These are phyloP conservation scores for Discostella stelligeroides DNA, from an alignment of 108 stramenopile species.

Conservation along the genomic window DNA sequence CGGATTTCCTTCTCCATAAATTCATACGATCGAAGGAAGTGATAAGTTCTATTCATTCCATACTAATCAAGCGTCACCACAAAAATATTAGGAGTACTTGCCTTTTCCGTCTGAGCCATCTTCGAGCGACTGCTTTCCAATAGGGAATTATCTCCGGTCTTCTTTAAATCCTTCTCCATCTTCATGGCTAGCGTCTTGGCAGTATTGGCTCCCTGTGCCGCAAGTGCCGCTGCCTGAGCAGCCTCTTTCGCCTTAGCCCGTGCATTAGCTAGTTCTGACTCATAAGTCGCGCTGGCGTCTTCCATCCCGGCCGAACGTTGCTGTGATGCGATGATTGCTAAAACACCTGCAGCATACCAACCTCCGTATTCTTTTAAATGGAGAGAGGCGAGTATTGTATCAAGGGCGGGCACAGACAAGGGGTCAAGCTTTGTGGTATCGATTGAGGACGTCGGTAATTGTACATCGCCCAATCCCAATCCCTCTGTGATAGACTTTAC, in stretches of 20 bases:
- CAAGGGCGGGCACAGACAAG: slow-evolving; percentile 10
- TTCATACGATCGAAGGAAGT: no score
- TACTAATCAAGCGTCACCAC: background rate
- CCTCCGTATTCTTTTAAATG: slow-evolving; percentile 47
- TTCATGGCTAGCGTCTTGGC: slow-evolving; percentile 39
- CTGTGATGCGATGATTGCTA: slow-evolving; percentile 38
- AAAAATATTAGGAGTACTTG: slow-evolving; percentile 6
- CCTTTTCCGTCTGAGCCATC: slow-evolving; percentile 32
- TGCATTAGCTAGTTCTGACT: slow-evolving; percentile 26
- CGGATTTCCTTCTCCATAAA: slow-evolving; percentile 17
- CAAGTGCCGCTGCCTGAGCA: slow-evolving; percentile 34
- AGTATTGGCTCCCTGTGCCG: slow-evolving; percentile 45
- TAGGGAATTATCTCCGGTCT: slow-evolving; percentile 20
- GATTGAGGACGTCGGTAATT: background rate
- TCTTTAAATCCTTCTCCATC: slow-evolving; percentile 25
- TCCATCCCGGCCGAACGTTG: slow-evolving; percentile 39
- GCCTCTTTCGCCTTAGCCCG: slow-evolving; percentile 43
- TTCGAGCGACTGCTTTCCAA: slow-evolving; percentile 29
- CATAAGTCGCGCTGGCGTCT: slow-evolving; percentile 28
- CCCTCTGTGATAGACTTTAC: background rate
- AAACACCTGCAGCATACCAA: slow-evolving; percentile 39
- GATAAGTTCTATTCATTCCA: no score
- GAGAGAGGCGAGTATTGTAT: slow-evolving; percentile 34
- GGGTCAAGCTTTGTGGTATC: slow-evolving; percentile 1
- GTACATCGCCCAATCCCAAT: background rate